Percentiles rank a stretch among this genome's conserved stretches.
These are phyloP conservation scores for Straminergon stramineum DNA, from an alignment of 225 moss, liverwort and hornwort genomes.

Conservation along the genomic window DNA sequence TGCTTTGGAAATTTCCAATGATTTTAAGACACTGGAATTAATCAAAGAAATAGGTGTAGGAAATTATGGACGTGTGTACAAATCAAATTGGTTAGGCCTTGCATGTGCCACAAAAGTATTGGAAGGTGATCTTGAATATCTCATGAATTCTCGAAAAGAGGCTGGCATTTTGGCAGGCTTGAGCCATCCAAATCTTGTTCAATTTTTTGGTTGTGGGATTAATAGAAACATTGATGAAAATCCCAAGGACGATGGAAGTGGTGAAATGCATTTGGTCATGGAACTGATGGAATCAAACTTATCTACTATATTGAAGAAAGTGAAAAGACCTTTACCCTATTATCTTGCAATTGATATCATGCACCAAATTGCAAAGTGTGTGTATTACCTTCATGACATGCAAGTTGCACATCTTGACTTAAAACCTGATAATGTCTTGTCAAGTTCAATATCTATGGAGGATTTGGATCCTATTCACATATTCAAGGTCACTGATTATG, in stretches of 20 bases:
- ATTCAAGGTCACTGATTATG: background rate
- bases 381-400: background rate
- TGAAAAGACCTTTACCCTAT: background rate
- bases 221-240: background rate
- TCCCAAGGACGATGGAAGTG: rapidly evolving
- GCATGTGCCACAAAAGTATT: background rate
- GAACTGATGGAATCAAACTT: background rate
- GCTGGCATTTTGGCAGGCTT: background rate
- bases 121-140: background rate
- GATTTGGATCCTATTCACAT: background rate
- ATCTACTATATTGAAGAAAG: background rate
- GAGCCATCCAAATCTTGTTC: background rate
- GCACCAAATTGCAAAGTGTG: background rate
- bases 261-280: background rate
- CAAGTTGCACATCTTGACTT: background rate
- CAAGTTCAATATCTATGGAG: background rate
- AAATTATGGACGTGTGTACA: background rate
- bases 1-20: background rate
- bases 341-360: background rate
- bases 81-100: background rate
- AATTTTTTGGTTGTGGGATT: background rate
- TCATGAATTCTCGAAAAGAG: background rate
- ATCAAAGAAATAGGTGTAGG: background rate
- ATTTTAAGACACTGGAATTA: rapidly evolving
- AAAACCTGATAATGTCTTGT: background rate